Conservation (phyloP, 768 basidiomycete genomes). For the Boletus eberwhitei region DNA sequence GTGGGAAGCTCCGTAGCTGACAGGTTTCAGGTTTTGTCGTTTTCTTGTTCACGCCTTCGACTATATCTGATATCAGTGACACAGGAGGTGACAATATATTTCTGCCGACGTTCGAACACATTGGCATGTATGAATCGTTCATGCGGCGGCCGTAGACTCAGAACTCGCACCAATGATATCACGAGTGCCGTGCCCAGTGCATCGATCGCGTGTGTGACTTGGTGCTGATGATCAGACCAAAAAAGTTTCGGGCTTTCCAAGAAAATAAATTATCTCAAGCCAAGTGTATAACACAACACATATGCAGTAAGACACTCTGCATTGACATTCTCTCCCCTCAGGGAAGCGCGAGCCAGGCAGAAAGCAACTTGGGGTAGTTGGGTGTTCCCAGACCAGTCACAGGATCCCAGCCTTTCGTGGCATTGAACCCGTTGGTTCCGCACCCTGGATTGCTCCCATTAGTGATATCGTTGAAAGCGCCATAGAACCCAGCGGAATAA, state of each 20-base stretch:
- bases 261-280: no score
- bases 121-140: not conserved
- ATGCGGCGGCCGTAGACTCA: no score
- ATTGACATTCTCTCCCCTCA: conserved; percentile 13
- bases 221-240: no score
- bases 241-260: no score
- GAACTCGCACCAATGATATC: no score
- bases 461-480: conserved; percentile 21
- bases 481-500: conserved; percentile 14
- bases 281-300: no score
- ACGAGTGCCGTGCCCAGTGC: no score
- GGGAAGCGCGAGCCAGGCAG: conserved; percentile 39
- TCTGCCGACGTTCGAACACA: not conserved
- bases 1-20: not conserved
- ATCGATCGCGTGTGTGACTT: no score
- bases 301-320: no score
- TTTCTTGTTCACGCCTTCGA: not conserved
- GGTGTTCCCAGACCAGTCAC: conserved; percentile 37
- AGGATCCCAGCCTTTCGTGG: conserved; percentile 29
- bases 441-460: conserved; percentile 27
- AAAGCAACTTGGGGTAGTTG: conserved; percentile 49
- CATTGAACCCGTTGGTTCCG: conserved; percentile 25
- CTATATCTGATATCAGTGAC: not conserved
- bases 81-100: not conserved
- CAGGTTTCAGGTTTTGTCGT: not conserved